phyloP scores from a whole-genome alignment of 2,329 filamentous ascomycete genomes.

The Colletotrichum nymphaeae region DNA sequence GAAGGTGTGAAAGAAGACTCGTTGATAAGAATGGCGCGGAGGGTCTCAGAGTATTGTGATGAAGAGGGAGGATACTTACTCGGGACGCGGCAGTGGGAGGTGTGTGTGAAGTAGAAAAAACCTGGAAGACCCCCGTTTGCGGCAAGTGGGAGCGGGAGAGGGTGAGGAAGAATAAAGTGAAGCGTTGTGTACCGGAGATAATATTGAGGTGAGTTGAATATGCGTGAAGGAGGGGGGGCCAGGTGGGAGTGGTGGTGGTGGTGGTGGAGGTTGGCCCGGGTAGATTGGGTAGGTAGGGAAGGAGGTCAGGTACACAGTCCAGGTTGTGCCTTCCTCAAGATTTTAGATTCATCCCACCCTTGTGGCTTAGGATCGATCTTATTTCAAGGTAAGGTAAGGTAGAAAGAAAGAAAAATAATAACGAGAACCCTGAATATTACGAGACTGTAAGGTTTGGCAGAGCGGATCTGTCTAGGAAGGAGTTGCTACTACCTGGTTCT shows the following conservation, averaged over 20 bases:
- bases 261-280: not conserved
- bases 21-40: not conserved
- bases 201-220: not conserved
- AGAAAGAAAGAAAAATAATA: not conserved
- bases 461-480: not conserved
- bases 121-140: not conserved
- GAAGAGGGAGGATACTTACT: not conserved
- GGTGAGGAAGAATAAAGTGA: not conserved
- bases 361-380: not conserved
- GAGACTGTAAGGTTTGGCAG: not conserved
- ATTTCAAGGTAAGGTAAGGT: too few relatives aligned
- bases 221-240: not conserved
- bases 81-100: not conserved
- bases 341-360: not conserved
- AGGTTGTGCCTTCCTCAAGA: not conserved
- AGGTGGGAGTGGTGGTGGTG: not conserved
- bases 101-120: not conserved
- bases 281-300: not conserved
- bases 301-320: not conserved
- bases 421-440: not conserved
- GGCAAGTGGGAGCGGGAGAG: not conserved
- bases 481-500: not conserved
- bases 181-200: not conserved
- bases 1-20: not conserved
- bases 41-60: not conserved